Evolutionary conservation across 495 filamentous ascomycete species (phyloP).

Genomic region (Penicillium herquei): DNA sequence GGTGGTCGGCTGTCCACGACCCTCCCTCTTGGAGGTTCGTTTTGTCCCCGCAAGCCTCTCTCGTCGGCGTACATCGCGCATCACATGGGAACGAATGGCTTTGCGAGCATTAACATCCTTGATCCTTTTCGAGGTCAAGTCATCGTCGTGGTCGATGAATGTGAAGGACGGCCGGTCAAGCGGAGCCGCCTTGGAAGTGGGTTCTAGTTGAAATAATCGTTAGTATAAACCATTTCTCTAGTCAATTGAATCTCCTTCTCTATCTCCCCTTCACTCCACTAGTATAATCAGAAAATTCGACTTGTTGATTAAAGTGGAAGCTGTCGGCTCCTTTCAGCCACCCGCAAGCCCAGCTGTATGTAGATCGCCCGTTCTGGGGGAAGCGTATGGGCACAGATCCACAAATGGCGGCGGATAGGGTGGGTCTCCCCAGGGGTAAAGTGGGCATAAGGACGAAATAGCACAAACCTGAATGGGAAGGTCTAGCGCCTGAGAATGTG

Average conservation of each 20-base stretch:
- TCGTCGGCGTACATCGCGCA: constrained; percentile 40
- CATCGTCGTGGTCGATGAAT: constrained; percentile 41
- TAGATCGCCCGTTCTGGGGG: neutral
- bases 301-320: too few species aligned
- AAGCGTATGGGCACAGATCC: neutral
- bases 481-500: constrained; percentile 16
- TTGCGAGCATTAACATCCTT: constrained; percentile 39
- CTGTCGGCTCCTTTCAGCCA: too few species aligned
- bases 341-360: too few species aligned
- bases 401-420: neutral
- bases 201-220: constrained; percentile 7
- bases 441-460: constrained; percentile 3
- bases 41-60: constrained; percentile 36
- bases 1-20: constrained; percentile 7
- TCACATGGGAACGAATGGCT: constrained; percentile 39
- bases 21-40: constrained; percentile 29
- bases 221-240: neutral
- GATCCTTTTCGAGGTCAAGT: constrained; percentile 37
- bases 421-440: neutral
- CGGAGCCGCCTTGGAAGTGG: constrained; percentile 14
- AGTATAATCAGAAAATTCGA: too few species aligned
- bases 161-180: constrained; percentile 34
- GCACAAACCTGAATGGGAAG: constrained; percentile 32
- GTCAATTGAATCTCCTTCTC: neutral
- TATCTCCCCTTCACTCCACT: neutral